Conservation (phyloP, 306 rosid species). For the Chamaecrista fasciculata region DNA sequence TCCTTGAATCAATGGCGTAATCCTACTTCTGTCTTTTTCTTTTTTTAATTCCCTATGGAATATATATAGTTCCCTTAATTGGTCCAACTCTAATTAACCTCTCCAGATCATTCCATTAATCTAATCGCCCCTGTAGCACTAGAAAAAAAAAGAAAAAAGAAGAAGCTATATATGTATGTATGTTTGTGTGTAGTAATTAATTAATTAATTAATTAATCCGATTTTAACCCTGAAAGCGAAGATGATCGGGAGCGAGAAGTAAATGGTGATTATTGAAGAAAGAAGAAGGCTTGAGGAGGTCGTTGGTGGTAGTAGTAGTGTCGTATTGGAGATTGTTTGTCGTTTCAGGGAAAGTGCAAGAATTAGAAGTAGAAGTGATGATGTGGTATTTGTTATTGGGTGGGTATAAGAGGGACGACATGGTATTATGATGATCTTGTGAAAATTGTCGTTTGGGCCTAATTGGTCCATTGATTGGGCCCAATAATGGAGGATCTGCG, state of each 20-base stretch:
- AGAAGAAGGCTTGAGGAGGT: constrained; percentile 36
- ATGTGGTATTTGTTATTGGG: constrained; percentile 50
- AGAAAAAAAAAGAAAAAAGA: background rate
- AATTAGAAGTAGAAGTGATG: constrained; percentile 16
- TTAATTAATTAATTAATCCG: background rate
- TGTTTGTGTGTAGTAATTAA: background rate
- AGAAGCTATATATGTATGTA: background rate
- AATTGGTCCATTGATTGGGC: constrained; percentile 24
- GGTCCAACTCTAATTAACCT: constrained; percentile 11
- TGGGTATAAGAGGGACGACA: constrained; percentile 19
- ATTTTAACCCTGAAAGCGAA: constrained; percentile 41
- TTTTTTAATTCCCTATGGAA: constrained; percentile 5
- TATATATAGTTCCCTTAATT: constrained; percentile 10
- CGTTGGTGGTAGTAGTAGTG: constrained; percentile 27
- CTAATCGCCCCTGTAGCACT: constrained; percentile 16
- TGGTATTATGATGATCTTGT: constrained; percentile 33
- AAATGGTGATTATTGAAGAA: constrained; percentile 50
- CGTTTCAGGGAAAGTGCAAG: constrained; percentile 37
- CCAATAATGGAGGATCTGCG: constrained; percentile 38
- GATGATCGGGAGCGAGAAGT: constrained; percentile 50
- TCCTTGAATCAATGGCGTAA: constrained; percentile 21
- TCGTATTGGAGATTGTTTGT: constrained; percentile 32
- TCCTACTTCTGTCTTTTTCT: constrained; percentile 8
- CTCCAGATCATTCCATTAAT: too few relatives aligned
- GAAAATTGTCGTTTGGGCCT: constrained; percentile 45